Evolutionary conservation across 2,329 filamentous ascomycete genomes (phyloP), one percentile per base, ranked within the genome.

Genomic region (Aspergillus carbonarius): DNA sequence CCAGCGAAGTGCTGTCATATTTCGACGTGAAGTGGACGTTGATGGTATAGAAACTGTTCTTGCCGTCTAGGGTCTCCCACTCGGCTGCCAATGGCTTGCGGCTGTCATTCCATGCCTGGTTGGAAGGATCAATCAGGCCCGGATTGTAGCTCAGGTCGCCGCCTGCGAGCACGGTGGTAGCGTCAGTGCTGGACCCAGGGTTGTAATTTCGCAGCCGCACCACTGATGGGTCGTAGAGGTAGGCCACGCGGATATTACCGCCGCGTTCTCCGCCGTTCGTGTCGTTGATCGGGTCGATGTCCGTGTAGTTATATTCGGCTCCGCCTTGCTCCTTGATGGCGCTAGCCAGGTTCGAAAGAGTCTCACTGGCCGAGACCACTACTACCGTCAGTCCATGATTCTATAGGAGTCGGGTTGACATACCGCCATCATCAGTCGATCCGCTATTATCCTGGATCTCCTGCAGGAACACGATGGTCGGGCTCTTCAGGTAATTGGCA

Each of bases 11-110:
- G 20, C 84, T 83, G 37, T 88, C 88, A 27, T 86, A 86, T 75
- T 91, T 91, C 66, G 82, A 85, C 0, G 80, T 80, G 67, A 85
- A 85, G 75, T 91, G 88, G 39, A 90, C 85, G 68, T 91, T 90
- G 61, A 91, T 79, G 2, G 88, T 90, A 73, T 89, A 91, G 74
- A 91, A 87, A 61, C 80, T 82, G 60, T 74, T 79, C 59, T 79
- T 76, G 27, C 80, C 81, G 58, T 82, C 80, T 34, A 84, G 74
- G 0, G 85, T 81, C 67, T 83, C 82, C 86, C 88, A 91, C 59
- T 82, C 80, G 4, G 88, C 88, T 0, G 80, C 86, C 0, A 91
- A 76, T 2, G 88, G 88, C 76, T 90, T 91, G 58, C 88, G 83
- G 68, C 82, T 87, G 49, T 76, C 76, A 3, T 74, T 75, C 83